phyloP scores from a whole-genome alignment of 164 flowering plant genomes.

The Amborella trichopoda region DNA sequence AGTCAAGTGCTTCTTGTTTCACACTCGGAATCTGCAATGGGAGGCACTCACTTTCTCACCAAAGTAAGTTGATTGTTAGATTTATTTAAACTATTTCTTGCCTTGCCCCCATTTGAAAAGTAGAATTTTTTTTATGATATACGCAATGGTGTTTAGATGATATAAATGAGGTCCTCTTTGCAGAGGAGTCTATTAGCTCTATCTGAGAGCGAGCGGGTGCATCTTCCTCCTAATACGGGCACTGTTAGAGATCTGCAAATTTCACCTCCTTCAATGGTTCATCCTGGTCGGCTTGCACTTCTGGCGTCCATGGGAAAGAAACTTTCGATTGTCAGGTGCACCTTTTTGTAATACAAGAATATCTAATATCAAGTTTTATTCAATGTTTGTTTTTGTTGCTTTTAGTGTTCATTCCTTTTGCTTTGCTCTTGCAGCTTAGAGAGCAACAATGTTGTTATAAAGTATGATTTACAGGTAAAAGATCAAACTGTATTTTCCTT shows the following conservation, averaged over 20 bases:
- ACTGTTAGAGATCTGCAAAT: slow-evolving; percentile 57
- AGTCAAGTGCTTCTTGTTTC: slow-evolving; percentile 37
- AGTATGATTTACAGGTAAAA: slow-evolving; percentile 72
- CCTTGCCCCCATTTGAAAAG: background rate
- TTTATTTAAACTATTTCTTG: background rate
- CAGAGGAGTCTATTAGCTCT: slow-evolving; percentile 73
- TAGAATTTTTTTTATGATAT: background rate
- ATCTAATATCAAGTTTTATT: background rate
- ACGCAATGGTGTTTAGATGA: too few species aligned
- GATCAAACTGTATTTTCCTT: too few species aligned
- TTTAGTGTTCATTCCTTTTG: background rate
- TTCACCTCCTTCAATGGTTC: slow-evolving; percentile 16
- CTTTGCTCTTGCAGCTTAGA: slow-evolving; percentile 38
- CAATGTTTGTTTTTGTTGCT: background rate
- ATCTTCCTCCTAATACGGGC: slow-evolving; percentile 42
- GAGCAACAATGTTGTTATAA: slow-evolving; percentile 56
- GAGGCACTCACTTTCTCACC: slow-evolving; percentile 43
- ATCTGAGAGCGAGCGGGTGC: slow-evolving; percentile 49
- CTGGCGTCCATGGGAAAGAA: slow-evolving; percentile 71
- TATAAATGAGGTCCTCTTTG: slow-evolving; percentile 3
- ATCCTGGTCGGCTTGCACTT: slow-evolving; percentile 36
- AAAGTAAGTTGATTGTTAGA: slow-evolving; percentile 32
- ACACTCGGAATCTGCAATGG: slow-evolving; percentile 40
- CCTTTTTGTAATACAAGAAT: too few species aligned
- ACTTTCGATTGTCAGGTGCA: slow-evolving; percentile 65